Percentiles rank a stretch among this genome's conserved stretches.
Evolutionary conservation across 2,329 filamentous ascomycete genomes (phyloP).

Genomic region (Fusarium tjaetaba): DNA sequence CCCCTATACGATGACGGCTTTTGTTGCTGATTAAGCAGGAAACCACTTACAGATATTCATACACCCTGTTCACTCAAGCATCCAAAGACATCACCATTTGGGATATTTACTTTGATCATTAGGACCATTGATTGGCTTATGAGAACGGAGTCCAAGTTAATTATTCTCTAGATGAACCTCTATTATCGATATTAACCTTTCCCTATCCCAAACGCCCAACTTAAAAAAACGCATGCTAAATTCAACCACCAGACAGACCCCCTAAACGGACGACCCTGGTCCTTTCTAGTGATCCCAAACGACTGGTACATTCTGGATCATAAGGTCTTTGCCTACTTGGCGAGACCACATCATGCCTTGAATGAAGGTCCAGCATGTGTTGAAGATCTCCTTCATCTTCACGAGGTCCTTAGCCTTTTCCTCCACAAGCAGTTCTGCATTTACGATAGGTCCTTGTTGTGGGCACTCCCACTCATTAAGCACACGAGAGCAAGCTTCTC

Average conservation of each 20-base stretch:
- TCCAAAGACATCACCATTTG: background rate
- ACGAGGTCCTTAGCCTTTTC: background rate
- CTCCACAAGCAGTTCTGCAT: background rate
- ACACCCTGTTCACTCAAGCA: background rate
- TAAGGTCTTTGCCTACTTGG: background rate
- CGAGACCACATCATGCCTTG: background rate
- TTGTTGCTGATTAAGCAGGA: conserved; percentile 1
- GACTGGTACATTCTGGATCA: background rate
- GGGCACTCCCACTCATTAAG: conserved; percentile 30
- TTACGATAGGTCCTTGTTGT: background rate
- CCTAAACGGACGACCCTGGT: too few relatives aligned
- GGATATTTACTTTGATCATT: background rate
- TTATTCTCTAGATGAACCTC: background rate
- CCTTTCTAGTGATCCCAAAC: conserved; percentile 1
- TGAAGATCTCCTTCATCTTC: conserved; percentile 12
- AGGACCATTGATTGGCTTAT: background rate
- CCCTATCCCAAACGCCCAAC: background rate
- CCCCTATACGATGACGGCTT: conserved; percentile 41
- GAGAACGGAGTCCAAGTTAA: too few relatives aligned
- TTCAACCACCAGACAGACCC: background rate
- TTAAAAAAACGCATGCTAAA: background rate
- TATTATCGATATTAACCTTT: background rate
- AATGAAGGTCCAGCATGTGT: background rate
- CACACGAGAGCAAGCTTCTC: conserved; percentile 24
- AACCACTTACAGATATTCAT: background rate